These are phyloP conservation scores for Spathaspora sp. DNA, from an alignment of 1,139 yeast genomes.

Conservation along the genomic window DNA sequence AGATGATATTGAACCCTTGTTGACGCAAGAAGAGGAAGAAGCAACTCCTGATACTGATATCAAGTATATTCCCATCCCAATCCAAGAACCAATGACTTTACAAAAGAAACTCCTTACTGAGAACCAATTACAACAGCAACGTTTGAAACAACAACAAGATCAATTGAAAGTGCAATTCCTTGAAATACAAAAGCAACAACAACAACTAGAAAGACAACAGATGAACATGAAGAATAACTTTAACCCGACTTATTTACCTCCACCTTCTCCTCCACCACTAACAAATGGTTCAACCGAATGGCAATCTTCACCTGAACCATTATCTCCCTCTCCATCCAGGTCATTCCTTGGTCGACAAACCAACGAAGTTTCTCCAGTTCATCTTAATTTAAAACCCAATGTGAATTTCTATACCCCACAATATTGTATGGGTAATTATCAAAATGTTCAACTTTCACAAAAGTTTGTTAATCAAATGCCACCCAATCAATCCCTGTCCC, in stretches of 20 bases:
- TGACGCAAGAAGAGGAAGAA: constrained; percentile 12
- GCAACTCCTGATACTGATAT: constrained; percentile 6
- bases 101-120: constrained; percentile 9
- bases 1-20: constrained; percentile 43
- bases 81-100: constrained; percentile 33
- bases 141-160: constrained; percentile 6
- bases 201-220: constrained; percentile 8
- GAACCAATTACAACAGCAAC: constrained; percentile 6
- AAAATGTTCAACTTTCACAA: constrained; percentile 6
- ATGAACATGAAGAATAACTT: constrained; percentile 12
- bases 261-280: constrained; percentile 45
- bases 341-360: constrained; percentile 13
- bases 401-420: constrained; percentile 39
- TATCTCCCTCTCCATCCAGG: constrained; percentile 32
- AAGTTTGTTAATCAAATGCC: constrained; percentile 10
- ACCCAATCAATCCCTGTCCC: constrained; percentile 5
- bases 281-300: constrained; percentile 38
- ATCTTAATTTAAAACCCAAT: constrained; percentile 20
- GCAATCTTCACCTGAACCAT: constrained; percentile 45
- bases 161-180: constrained; percentile 9
- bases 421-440: constrained; percentile 32
- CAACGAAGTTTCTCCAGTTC: constrained; percentile 25
- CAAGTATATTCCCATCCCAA: constrained; percentile 44
- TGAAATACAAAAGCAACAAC: constrained; percentile 5
- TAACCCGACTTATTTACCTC: constrained; percentile 34